These are phyloP conservation scores for Aspergillus sp. DNA, from an alignment of 2,329 filamentous ascomycete genomes.

Conservation along the genomic window DNA sequence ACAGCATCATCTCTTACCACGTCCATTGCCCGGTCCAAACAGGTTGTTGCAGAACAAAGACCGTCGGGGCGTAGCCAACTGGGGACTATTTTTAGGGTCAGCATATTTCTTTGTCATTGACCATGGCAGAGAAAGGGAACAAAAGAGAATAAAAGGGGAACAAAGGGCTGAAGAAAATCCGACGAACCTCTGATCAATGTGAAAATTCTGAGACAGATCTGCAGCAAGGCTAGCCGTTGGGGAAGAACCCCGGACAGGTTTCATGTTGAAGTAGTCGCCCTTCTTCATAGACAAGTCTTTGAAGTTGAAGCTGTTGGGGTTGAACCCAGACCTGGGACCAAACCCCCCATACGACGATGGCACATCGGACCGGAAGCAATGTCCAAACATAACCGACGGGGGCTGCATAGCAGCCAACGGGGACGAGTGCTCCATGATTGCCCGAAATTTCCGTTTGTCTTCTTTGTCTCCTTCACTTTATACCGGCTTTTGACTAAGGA, in stretches of 20 bases:
- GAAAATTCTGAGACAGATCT: conserved; percentile 94
- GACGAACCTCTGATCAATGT: conserved; percentile 85
- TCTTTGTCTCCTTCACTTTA: background rate
- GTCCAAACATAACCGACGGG: conserved; percentile 55
- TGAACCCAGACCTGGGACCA: conserved; percentile 51
- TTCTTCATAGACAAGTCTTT: conserved; percentile 68
- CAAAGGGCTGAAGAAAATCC: conserved; percentile 17
- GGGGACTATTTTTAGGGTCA: conserved; percentile 60
- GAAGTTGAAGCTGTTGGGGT: conserved; percentile 68
- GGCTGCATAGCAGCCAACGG: conserved; percentile 91
- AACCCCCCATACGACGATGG: conserved; percentile 51
- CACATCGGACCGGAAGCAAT: conserved; percentile 58
- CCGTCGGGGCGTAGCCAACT: conserved; percentile 75
- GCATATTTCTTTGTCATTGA: conserved; percentile 16
- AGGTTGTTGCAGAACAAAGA: conserved; percentile 75
- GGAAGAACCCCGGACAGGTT: conserved; percentile 76
- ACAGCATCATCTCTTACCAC: conserved; percentile 45
- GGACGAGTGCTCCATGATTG: conserved; percentile 82
- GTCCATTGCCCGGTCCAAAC: conserved; percentile 54
- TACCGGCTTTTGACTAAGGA: too few species aligned
- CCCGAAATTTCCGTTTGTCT: too few species aligned
- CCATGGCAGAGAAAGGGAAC: background rate
- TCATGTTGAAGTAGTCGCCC: conserved; percentile 78
- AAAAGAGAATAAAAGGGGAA: conserved; percentile 1
- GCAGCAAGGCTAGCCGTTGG: conserved; percentile 86